These are phyloP conservation scores for Pleurotus eryngii DNA, from an alignment of 768 basidiomycete species.

Conservation along the genomic window DNA sequence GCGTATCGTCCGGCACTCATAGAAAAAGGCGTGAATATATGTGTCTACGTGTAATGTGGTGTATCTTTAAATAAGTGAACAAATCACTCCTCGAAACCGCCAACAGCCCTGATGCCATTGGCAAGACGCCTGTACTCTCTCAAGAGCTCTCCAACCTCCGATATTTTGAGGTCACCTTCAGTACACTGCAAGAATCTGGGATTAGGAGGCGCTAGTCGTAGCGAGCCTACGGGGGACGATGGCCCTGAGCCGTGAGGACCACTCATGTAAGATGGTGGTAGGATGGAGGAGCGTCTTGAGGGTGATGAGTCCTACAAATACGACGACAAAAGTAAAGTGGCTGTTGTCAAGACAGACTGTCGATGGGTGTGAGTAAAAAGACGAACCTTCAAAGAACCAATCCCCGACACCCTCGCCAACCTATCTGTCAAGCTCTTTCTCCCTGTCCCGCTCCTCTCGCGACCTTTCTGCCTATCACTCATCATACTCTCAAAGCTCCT, in stretches of 20 bases:
- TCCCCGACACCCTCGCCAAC: conserved; percentile 72
- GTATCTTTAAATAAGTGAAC: too few species aligned
- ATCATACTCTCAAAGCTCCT: conserved; percentile 88
- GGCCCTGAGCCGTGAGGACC: conserved; percentile 31
- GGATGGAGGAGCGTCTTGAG: conserved; percentile 39
- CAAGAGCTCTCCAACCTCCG: conserved; percentile 79
- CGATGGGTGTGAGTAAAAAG: background rate
- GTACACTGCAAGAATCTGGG: conserved; percentile 69
- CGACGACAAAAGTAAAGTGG: background rate
- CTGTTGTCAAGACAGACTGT: conserved; percentile 1
- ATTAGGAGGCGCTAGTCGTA: conserved; percentile 58
- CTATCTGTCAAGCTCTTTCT: conserved; percentile 80
- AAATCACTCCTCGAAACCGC: conserved; percentile 50
- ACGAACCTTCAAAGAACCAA: conserved; percentile 31
- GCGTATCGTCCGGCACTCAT: background rate
- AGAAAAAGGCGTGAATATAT: background rate
- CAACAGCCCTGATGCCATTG: conserved; percentile 56
- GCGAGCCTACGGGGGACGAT: conserved; percentile 28
- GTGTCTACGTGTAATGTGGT: too few species aligned
- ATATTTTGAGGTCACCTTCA: conserved; percentile 73
- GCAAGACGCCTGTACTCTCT: conserved; percentile 79
- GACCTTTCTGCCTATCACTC: conserved; percentile 38
- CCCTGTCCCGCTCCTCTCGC: conserved; percentile 20
- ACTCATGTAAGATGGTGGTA: conserved; percentile 29
- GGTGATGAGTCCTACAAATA: conserved; percentile 27